These are phyloP conservation scores for Chaetomiaceae sp. DNA, from an alignment of 2,329 filamentous ascomycete genomes.

Conservation along the genomic window DNA sequence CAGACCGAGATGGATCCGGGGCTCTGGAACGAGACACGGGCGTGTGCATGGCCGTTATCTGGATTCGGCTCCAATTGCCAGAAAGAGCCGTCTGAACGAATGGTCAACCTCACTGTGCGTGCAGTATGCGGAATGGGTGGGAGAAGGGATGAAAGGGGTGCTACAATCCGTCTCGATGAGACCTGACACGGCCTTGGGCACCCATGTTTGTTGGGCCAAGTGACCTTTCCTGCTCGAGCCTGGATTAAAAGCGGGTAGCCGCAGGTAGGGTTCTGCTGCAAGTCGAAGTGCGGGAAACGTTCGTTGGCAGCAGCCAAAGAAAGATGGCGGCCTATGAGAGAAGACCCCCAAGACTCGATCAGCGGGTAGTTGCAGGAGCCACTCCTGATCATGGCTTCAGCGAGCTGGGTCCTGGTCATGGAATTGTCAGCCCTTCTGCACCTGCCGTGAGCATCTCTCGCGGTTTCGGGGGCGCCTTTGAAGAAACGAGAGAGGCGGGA, in stretches of 20 bases:
- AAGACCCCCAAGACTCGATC: background rate
- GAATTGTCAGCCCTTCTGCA: background rate
- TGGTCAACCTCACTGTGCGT: slow-evolving; percentile 3
- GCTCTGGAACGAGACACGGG: slow-evolving; percentile 8
- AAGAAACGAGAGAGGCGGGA: background rate
- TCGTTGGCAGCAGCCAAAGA: slow-evolving; percentile 9
- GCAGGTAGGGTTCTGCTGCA: slow-evolving; percentile 4
- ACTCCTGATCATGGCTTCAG: slow-evolving; percentile 10
- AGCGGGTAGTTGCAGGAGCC: slow-evolving; percentile 11
- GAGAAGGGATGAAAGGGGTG: background rate
- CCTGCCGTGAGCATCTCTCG: background rate
- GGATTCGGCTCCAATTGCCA: no score
- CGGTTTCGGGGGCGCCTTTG: no score
- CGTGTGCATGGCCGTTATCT: background rate
- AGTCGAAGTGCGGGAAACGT: slow-evolving; percentile 11
- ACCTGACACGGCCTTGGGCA: slow-evolving; percentile 6
- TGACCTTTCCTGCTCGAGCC: background rate
- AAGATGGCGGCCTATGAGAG: slow-evolving; percentile 10
- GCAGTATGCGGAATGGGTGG: background rate
- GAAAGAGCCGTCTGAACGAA: background rate
- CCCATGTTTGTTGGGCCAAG: background rate
- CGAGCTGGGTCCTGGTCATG: slow-evolving; percentile 1
- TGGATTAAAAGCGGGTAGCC: slow-evolving; percentile 7
- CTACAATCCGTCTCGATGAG: slow-evolving; percentile 1
- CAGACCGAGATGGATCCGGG: slow-evolving; percentile 6